Evolutionary conservation across 257 asterid species (phyloP), one percentile per base, ranked within the genome.

Genomic region (Lithospermum erythrorhizon): DNA sequence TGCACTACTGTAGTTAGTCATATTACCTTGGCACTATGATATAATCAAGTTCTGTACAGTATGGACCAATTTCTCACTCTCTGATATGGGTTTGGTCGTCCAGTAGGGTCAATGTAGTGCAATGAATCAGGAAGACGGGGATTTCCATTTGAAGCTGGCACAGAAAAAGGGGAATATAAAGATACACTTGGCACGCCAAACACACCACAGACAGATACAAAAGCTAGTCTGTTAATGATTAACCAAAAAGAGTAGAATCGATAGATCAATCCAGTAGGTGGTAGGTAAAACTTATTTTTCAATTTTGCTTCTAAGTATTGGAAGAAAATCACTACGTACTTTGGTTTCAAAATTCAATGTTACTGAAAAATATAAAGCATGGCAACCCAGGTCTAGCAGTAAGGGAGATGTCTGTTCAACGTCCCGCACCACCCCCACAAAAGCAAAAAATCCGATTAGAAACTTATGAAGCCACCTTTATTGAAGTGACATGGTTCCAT

Each of bases 141-240:
- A 81, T 93, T 93, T 60, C 99, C 99, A 69, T 93, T 93, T 67
- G 99, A 93, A 70, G 97, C 97, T 93, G 93, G 72, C 64, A 76
- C 65, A 72, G 18, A 73, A 64, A 57, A 61, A n/a, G 63, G 45
- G n/a, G 57, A 64, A 63, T 65, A 72, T 37, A 9, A 37, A 37
- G 48, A 8, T 7, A 37, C 48, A 41, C 49, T 41, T 41, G 18
- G 49, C 49, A 41, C 2, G 49, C 18, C 18, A 41, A 41, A 41
- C 2, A 41, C 2, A 41, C 18, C 49, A 13, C 17, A 41, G 49
- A 11, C 49, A 41, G 49, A 1, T 41, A 1, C 2, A 13, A 11
- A 41, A 41, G 49, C 18, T 41, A 41, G 49, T 41, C 14, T 35
- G 13, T 35, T 35, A 35, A 35, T 35, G 45, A 8, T 10, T 35